Percentiles rank a stretch among this genome's conserved stretches.
phyloP scores from a whole-genome alignment of 2,329 filamentous ascomycete genomes.

The Epicoccum nigrum region DNA sequence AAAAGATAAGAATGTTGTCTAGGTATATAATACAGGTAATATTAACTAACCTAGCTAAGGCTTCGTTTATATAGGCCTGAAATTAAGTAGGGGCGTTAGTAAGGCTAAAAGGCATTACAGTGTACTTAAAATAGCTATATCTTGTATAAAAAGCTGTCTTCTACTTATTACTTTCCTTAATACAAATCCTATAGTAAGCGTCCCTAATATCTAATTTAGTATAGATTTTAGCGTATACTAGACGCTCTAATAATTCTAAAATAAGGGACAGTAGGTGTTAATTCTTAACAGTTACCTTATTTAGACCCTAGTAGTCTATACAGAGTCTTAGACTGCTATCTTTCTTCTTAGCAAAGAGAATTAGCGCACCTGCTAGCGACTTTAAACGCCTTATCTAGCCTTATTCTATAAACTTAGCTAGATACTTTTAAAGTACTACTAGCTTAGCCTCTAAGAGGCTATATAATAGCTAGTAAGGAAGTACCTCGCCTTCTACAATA shows the following conservation, averaged over 20 bases:
- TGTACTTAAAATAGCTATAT: background rate
- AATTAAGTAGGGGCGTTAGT: background rate
- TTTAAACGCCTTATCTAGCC: background rate
- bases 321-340: background rate
- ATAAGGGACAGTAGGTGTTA: background rate
- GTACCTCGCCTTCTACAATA: background rate
- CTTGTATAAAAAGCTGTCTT: background rate
- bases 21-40: background rate
- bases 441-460: background rate
- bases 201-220: background rate
- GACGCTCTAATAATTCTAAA: background rate
- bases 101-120: background rate
- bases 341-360: background rate
- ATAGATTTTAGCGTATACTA: background rate
- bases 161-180: background rate
- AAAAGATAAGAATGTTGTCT: background rate
- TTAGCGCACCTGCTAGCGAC: background rate
- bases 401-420: background rate
- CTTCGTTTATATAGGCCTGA: background rate
- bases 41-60: background rate
- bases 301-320: background rate
- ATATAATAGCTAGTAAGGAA: background rate
- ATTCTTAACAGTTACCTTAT: background rate
- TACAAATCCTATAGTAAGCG: background rate
- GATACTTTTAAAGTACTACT: background rate